These are phyloP conservation scores for Lachnellula willkommii DNA, from an alignment of 2,329 filamentous ascomycete genomes.

Conservation along the genomic window DNA sequence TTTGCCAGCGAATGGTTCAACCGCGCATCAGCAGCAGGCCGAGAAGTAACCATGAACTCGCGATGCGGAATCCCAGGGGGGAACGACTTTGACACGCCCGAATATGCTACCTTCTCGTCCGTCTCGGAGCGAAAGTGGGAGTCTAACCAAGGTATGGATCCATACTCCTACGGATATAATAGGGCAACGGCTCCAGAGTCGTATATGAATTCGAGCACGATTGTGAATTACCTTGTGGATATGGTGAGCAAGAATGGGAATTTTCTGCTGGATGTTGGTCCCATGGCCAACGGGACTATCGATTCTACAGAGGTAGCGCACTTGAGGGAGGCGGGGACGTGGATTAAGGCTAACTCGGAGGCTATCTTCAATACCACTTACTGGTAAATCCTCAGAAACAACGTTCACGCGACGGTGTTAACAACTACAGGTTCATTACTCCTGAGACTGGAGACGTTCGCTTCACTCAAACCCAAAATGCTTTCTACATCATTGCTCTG, in stretches of 20 bases:
- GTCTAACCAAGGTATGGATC: slow-evolving; percentile 54
- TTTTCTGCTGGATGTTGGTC: slow-evolving; percentile 51
- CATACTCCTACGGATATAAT: slow-evolving; percentile 56
- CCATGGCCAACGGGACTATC: slow-evolving; percentile 50
- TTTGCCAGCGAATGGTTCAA: slow-evolving; percentile 42
- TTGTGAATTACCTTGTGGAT: slow-evolving; percentile 46
- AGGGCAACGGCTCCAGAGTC: slow-evolving; percentile 42
- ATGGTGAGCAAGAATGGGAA: slow-evolving; percentile 53
- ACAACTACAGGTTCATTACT: slow-evolving; percentile 34
- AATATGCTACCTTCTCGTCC: slow-evolving; percentile 47
- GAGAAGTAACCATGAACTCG: slow-evolving; percentile 50
- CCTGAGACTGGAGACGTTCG: slow-evolving; percentile 41
- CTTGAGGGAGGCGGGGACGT: slow-evolving; percentile 46
- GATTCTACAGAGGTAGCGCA: slow-evolving; percentile 42
- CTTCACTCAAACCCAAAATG: slow-evolving; percentile 47
- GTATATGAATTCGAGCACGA: slow-evolving; percentile 48
- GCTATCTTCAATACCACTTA: slow-evolving; percentile 54
- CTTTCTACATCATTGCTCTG: slow-evolving; percentile 48
- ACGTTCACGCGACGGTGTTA: not conserved
- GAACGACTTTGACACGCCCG: slow-evolving; percentile 55
- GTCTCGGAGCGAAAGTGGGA: slow-evolving; percentile 55
- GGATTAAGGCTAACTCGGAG: slow-evolving; percentile 49
- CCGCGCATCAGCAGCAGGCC: slow-evolving; percentile 33
- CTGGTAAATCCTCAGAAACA: slow-evolving; percentile 27
- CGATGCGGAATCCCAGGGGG: slow-evolving; percentile 48